A percentile compares a stretch with the other conserved stretches of the same genome.
These are phyloP conservation scores for Claviceps maximensis DNA, from an alignment of 2,329 filamentous ascomycete genomes.

Conservation along the genomic window DNA sequence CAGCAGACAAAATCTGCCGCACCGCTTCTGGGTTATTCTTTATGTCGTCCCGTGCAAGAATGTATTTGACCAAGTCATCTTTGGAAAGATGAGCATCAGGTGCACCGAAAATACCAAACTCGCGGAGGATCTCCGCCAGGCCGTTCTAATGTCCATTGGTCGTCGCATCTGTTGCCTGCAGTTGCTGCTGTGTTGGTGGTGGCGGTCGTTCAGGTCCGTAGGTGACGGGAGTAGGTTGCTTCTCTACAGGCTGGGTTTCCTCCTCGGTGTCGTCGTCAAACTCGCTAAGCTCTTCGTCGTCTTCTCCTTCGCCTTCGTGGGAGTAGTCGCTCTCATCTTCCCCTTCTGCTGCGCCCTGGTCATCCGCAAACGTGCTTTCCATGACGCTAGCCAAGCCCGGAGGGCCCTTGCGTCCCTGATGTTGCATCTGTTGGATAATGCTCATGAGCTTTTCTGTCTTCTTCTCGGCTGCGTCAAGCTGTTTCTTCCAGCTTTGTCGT, in stretches of 20 bases:
- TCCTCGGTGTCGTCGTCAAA: conserved; percentile 49
- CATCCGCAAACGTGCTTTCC: conserved; percentile 45
- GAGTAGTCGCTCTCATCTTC: conserved; percentile 49
- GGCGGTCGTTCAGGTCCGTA: conserved; percentile 38
- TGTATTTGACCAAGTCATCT: background rate
- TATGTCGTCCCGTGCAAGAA: background rate
- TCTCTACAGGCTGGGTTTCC: conserved; percentile 26
- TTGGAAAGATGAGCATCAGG: background rate
- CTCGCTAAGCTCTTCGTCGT: conserved; percentile 48
- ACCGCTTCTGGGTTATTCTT: background rate
- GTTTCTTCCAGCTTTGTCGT: conserved; percentile 69
- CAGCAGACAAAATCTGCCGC: background rate
- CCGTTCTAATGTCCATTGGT: conserved; percentile 31
- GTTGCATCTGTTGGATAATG: conserved; percentile 93
- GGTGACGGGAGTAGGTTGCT: conserved; percentile 23
- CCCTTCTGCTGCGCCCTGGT: conserved; percentile 33
- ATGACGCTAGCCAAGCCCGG: conserved; percentile 49
- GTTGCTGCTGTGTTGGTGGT: conserved; percentile 15
- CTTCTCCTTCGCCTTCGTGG: conserved; percentile 45
- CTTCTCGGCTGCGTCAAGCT: conserved; percentile 39
- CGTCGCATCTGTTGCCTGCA: conserved; percentile 8
- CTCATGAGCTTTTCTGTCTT: conserved; percentile 88
- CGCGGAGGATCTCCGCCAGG: conserved; percentile 4
- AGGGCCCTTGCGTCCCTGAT: conserved; percentile 68
- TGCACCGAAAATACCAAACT: background rate